These are phyloP conservation scores for Cladobotryum protrusum DNA, from an alignment of 2,329 filamentous ascomycete genomes.

Conservation along the genomic window DNA sequence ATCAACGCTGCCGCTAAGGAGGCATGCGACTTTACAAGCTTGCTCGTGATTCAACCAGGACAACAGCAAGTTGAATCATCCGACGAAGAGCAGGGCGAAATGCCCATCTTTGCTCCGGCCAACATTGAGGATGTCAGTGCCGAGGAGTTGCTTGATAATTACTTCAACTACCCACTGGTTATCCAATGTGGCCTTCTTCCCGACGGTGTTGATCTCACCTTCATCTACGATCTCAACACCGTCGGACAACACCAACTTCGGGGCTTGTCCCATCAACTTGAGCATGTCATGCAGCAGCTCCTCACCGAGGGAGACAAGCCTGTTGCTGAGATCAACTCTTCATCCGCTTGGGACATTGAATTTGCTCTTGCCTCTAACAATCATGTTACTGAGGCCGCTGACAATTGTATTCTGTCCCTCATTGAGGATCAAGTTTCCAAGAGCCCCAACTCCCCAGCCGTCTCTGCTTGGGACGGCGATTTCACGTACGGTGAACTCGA, in stretches of 20 bases:
- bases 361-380: conserved; percentile 3
- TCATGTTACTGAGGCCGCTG: not conserved
- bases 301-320: not conserved
- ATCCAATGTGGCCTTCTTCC: not conserved
- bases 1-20: conserved; percentile 1
- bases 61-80: not conserved
- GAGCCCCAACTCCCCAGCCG: conserved; percentile 1
- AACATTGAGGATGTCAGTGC: not conserved
- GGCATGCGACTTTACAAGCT: conserved; percentile 6
- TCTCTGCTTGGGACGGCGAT: conserved; percentile 3
- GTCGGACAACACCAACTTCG: not conserved
- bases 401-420: conserved; percentile 3
- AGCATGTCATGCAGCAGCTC: conserved; percentile 2
- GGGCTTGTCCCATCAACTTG: conserved; percentile 1
- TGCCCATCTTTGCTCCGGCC: not conserved
- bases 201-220: not conserved
- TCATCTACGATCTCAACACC: not conserved
- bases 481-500: conserved; percentile 1
- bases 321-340: not conserved
- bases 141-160: too few species aligned
- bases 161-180: conserved; percentile 6
- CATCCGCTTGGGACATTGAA: not conserved
- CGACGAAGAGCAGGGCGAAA: not conserved
- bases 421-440: not conserved
- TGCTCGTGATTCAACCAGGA: conserved; percentile 4